Evolutionary conservation across 495 filamentous ascomycete species (phyloP).

Genomic region (Talaromyces thailandensis): DNA sequence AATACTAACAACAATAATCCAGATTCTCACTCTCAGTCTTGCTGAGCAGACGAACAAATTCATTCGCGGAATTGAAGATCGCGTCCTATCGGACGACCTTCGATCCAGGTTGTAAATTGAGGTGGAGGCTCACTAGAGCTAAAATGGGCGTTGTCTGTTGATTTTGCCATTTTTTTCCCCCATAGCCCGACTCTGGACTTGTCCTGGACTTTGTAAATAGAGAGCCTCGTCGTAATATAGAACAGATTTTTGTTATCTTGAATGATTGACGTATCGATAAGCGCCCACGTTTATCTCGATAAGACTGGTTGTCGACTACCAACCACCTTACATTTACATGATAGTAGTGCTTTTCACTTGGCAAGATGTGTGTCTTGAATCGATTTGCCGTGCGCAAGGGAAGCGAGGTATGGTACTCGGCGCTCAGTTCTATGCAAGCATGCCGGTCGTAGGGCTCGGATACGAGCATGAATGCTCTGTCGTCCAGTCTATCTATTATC

Average conservation of each 20-base stretch:
- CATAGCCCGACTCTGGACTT: not conserved
- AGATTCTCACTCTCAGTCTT: conserved; percentile 83
- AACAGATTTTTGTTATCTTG: not conserved
- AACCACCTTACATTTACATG: not conserved
- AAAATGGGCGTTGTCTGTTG: not conserved
- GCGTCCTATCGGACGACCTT: conserved; percentile 44
- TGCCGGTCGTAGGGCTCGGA: not conserved
- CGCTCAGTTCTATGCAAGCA: not conserved
- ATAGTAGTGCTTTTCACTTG: not conserved
- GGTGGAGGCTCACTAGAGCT: not conserved
- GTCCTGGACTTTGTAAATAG: not conserved
- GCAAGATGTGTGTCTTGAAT: not conserved
- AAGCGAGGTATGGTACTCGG: not conserved
- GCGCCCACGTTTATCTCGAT: not conserved
- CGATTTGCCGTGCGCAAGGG: not conserved
- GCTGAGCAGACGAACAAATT: conserved; percentile 97
- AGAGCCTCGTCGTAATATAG: not conserved
- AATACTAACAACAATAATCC: conserved; percentile 6
- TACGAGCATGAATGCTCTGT: not conserved
- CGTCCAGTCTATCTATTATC: not conserved
- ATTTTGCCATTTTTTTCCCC: not conserved
- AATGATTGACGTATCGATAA: not conserved
- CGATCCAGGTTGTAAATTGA: conserved; percentile 37
- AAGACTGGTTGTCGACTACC: not conserved
- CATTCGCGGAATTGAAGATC: conserved; percentile 67